Evolutionary conservation across 2,329 filamentous ascomycete species (phyloP).

Genomic region (Trichoderma oligosporum): DNA sequence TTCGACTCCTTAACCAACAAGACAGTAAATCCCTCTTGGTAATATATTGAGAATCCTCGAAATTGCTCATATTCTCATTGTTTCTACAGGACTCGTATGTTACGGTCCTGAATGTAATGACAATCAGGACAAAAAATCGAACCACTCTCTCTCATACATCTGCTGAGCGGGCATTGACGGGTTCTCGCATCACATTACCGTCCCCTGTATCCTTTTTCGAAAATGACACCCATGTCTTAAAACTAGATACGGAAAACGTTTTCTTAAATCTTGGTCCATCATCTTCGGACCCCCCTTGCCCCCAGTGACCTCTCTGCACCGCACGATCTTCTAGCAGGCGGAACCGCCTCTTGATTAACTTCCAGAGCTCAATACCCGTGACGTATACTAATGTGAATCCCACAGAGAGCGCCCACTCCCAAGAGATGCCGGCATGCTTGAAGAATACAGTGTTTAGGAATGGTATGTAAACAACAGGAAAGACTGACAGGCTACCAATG

Average conservation of each 20-base stretch:
- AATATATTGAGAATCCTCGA: too few relatives aligned
- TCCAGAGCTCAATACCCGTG: slow-evolving; percentile 67
- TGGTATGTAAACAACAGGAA: slow-evolving; percentile 69
- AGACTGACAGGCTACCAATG: slow-evolving; percentile 57
- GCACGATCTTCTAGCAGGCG: slow-evolving; percentile 50
- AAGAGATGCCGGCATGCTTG: slow-evolving; percentile 66
- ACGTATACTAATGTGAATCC: slow-evolving; percentile 63
- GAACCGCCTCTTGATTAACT: slow-evolving; percentile 59
- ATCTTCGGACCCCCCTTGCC: slow-evolving; percentile 50
- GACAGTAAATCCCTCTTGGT: too few relatives aligned
- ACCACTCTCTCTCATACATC: not conserved
- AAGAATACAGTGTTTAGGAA: slow-evolving; percentile 66
- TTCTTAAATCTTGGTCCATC: slow-evolving; percentile 43
- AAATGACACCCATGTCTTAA: slow-evolving; percentile 46
- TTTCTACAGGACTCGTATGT: not conserved
- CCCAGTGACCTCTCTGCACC: slow-evolving; percentile 49
- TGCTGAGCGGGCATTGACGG: slow-evolving; percentile 2
- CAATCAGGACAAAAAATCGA: not conserved
- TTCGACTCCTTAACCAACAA: too few relatives aligned
- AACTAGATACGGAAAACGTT: slow-evolving; percentile 51
- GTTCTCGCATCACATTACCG: slow-evolving; percentile 25
- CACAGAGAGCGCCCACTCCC: slow-evolving; percentile 71
- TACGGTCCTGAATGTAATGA: not conserved
- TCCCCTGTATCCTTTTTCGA: slow-evolving; percentile 41
- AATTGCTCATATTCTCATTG: too few relatives aligned